These are phyloP conservation scores for Aspergillus sp. DNA, from an alignment of 2,329 filamentous ascomycete genomes.

Conservation along the genomic window DNA sequence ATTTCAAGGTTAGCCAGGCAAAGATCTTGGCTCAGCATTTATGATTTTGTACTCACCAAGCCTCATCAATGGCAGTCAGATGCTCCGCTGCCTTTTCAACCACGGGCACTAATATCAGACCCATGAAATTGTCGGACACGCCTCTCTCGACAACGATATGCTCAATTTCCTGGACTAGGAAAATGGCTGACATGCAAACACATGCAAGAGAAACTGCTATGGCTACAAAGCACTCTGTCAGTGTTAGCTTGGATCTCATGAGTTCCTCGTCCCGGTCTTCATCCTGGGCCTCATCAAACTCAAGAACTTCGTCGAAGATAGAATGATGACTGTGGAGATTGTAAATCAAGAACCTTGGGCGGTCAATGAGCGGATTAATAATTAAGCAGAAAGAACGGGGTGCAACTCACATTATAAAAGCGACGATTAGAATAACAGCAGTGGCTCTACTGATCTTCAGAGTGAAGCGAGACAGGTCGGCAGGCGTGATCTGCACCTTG, in stretches of 20 bases:
- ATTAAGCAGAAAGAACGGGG: conserved; percentile 1
- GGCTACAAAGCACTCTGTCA: conserved; percentile 67
- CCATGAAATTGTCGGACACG: conserved; percentile 56
- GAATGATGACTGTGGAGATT: conserved; percentile 73
- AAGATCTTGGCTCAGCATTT: too few relatives aligned
- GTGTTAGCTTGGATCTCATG: conserved; percentile 64
- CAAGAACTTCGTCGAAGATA: conserved; percentile 70
- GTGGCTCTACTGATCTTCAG: conserved; percentile 66
- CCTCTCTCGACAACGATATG: conserved; percentile 50
- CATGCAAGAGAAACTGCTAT: conserved; percentile 61
- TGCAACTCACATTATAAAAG: conserved; percentile 57
- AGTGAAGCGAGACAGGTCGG: conserved; percentile 48
- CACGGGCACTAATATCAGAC: conserved; percentile 71
- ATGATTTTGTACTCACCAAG: conserved; percentile 52
- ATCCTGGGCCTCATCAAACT: conserved; percentile 64
- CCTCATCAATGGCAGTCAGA: conserved; percentile 77
- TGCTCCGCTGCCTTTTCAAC: conserved; percentile 87
- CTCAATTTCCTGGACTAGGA: conserved; percentile 68
- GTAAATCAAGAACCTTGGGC: conserved; percentile 55
- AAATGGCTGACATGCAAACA: conserved; percentile 69
- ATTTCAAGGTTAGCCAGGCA: not conserved
- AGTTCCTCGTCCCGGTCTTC: conserved; percentile 58
- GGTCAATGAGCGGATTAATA: not conserved
- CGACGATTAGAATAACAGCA: conserved; percentile 64
- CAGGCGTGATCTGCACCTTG: conserved; percentile 24